These are phyloP conservation scores for Gaultheria prostrata DNA, from an alignment of 148 eudicot genomes.

Conservation along the genomic window DNA sequence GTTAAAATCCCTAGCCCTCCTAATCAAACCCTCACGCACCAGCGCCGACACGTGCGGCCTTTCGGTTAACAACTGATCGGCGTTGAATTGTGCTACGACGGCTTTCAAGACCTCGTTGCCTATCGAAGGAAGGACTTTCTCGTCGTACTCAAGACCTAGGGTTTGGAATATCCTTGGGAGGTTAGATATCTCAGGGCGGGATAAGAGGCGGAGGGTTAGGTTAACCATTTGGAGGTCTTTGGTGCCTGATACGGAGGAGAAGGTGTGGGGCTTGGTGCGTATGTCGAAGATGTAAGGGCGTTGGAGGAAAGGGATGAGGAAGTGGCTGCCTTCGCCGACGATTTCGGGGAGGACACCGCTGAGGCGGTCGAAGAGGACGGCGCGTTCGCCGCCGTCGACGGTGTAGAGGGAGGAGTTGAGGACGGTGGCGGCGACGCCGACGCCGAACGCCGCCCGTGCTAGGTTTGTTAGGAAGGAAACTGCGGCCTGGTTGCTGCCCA, in stretches of 20 bases:
- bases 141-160: conserved; percentile 48
- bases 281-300: conserved; percentile 82
- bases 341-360: conserved; percentile 63
- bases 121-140: conserved; percentile 84
- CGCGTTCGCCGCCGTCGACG: conserved; percentile 91
- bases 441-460: conserved; percentile 48
- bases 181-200: conserved; percentile 58
- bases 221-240: conserved; percentile 97
- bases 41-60: conserved; percentile 80
- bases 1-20: conserved; percentile 85
- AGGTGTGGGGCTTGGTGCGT: conserved; percentile 78
- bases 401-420: conserved; percentile 72
- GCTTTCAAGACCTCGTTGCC: conserved; percentile 90
- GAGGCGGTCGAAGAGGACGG: conserved; percentile 85
- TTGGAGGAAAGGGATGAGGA: conserved; percentile 81
- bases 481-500: conserved; percentile 38
- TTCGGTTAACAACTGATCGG: conserved; percentile 93
- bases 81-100: conserved; percentile 80
- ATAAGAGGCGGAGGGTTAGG: conserved; percentile 71
- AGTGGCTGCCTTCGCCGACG: conserved; percentile 87
- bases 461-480: conserved; percentile 33
- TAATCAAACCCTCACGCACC: conserved; percentile 69
- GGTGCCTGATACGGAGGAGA: conserved; percentile 78
- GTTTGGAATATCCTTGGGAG: conserved; percentile 62
- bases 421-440: conserved; percentile 49